Evolutionary conservation across 1,139 yeast species (phyloP), one percentile per base, ranked within the genome.

Genomic region (Nematodospora anomalae): DNA sequence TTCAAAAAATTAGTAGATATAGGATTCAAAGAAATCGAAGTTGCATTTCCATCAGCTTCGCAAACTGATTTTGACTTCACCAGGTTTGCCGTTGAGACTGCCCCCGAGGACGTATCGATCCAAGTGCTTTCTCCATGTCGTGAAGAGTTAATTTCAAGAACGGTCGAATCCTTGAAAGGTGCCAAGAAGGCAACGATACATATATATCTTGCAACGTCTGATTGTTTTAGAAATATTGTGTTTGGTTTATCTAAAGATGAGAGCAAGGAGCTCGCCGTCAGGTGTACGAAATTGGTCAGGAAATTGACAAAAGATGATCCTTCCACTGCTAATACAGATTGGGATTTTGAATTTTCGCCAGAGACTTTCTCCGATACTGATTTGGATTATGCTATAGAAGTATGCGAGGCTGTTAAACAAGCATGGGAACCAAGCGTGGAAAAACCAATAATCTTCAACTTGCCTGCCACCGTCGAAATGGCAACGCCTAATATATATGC

Each of bases 51-150:
- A 2, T 63, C 72, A 13, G 76, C 76, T 4, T 68, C 74, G 3
- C 76, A 71, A 47, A 67, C 71, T 6, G 76, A 71, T 53, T 71
- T 71, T 45, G 76, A 71, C 50, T 71, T 71, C 52, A 71, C 76
- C 28, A 55, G 74, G 33, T 71, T 64, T 46, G 74, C 76, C 1
- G 71, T 71, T 32, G 72, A 69, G 50, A 65, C 65, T 44, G 67
- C 71, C 1, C 76, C 76, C 1, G 70, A 57, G 12, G 76, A 71
- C 45, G 76, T 71, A 16, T 51, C 64, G 22, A 67, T 71, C 40
- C 76, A 71, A 50, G 76, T 70, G 32, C 64, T 71, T 49, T 64
- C 74, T 32, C 76, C 68, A 36, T 67, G 71, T 33, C 60, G 76
- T 50, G 75, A 69, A 48, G 68, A 65, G 20, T 64, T 70, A 35